Evolutionary conservation across 139 green algal species (phyloP).

Genomic region (Chlorella sp.): DNA sequence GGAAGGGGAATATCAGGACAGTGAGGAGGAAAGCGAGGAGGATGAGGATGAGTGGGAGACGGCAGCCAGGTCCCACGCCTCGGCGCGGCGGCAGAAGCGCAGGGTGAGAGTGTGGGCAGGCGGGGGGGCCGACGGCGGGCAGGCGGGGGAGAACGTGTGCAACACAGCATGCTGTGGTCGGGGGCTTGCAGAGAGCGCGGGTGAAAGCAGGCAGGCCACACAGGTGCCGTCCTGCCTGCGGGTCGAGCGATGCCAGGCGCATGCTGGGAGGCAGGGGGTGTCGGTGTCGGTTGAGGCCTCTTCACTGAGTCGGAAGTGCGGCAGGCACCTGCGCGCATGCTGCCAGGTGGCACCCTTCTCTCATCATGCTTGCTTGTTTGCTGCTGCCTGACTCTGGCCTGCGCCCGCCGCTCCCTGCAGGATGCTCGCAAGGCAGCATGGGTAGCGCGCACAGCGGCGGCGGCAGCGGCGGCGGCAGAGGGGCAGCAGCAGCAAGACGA

Average conservation of each 20-base stretch:
- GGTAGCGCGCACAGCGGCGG: constrained; percentile 13
- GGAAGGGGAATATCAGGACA: constrained; percentile 5
- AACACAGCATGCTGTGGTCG: too few species aligned
- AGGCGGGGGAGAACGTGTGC: not conserved
- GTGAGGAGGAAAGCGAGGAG: constrained; percentile 32
- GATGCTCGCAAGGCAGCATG: constrained; percentile 28
- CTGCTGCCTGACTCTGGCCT: not conserved
- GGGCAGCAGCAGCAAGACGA: not conserved
- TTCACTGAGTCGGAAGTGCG: too few species aligned
- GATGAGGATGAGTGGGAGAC: constrained; percentile 61
- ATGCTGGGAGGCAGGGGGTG: too few species aligned
- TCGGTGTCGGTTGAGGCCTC: too few species aligned
- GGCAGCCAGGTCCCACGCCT: constrained; percentile 52
- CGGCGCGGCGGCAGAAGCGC: constrained; percentile 41
- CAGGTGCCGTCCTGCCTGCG: too few species aligned
- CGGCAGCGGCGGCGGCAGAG: constrained; percentile 1
- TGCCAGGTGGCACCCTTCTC: too few species aligned
- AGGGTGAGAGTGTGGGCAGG: not conserved
- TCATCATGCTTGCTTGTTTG: too few species aligned
- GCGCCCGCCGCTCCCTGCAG: not conserved
- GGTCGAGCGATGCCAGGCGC: too few species aligned
- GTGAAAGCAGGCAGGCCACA: too few species aligned
- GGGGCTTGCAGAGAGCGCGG: too few species aligned
- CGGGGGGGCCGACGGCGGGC: not conserved
- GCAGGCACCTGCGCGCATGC: too few species aligned